Evolutionary conservation across 2,329 filamentous ascomycete species (phyloP).

Genomic region (Fusarium tricinctum): DNA sequence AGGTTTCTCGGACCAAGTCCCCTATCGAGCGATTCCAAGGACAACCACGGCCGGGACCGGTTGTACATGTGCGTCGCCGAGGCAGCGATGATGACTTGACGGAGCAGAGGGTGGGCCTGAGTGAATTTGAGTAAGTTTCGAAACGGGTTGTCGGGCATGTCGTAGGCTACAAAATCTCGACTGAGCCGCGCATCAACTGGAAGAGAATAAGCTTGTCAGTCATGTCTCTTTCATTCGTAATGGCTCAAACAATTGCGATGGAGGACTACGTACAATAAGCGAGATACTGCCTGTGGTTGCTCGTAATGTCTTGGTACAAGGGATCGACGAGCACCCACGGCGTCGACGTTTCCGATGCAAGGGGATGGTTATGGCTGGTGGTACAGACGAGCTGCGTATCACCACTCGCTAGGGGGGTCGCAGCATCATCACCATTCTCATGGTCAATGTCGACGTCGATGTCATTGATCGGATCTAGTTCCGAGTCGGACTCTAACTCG

Average conservation of each 20-base stretch:
- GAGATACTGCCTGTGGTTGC: slow-evolving; percentile 59
- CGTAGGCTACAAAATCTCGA: slow-evolving; percentile 65
- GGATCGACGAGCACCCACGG: slow-evolving; percentile 61
- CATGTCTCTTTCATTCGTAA: slow-evolving; percentile 36
- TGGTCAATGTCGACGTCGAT: slow-evolving; percentile 5
- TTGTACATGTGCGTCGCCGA: slow-evolving; percentile 65
- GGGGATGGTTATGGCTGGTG: slow-evolving; percentile 38
- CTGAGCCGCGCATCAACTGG: slow-evolving; percentile 65
- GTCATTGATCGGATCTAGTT: slow-evolving; percentile 20
- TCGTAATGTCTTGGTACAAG: slow-evolving; percentile 67
- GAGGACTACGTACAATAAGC: slow-evolving; percentile 56
- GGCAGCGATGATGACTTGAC: slow-evolving; percentile 63
- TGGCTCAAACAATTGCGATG: slow-evolving; percentile 13
- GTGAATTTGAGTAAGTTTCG: slow-evolving; percentile 61
- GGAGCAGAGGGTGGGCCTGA: slow-evolving; percentile 58
- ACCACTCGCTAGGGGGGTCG: slow-evolving; percentile 31
- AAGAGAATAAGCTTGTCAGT: slow-evolving; percentile 22
- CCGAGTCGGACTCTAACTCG: slow-evolving; percentile 31
- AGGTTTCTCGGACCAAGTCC: slow-evolving; percentile 49
- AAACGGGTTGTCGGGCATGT: slow-evolving; percentile 63
- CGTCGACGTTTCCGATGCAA: slow-evolving; percentile 42
- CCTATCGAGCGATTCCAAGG: slow-evolving; percentile 46
- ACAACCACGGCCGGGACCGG: slow-evolving; percentile 54
- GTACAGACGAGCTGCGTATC: slow-evolving; percentile 51
- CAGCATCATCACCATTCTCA: slow-evolving; percentile 33